phyloP scores from a whole-genome alignment of 345 rosid genomes.

The Capsella bursapastoris region DNA sequence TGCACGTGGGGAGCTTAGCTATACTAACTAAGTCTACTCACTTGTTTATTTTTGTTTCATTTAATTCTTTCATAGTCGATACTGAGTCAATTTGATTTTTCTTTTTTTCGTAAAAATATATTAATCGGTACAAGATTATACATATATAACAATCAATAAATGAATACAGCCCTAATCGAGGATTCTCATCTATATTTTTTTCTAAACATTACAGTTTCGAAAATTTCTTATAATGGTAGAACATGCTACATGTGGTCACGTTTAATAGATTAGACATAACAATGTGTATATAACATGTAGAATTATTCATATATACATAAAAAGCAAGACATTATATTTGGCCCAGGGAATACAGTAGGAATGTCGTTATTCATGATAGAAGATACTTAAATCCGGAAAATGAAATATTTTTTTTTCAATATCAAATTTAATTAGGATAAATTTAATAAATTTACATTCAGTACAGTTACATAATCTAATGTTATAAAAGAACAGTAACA shows the following conservation, averaged over 20 bases:
- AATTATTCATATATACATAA: conserved; percentile 29
- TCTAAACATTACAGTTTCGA: background rate
- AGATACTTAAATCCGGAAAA: background rate
- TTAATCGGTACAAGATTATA: background rate
- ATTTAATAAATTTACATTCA: too few species aligned
- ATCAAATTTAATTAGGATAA: too few species aligned
- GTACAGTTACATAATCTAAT: too few species aligned
- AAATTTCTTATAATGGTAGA: background rate
- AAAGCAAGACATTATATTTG: conserved; percentile 36
- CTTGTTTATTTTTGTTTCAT: conserved; percentile 16
- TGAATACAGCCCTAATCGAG: background rate
- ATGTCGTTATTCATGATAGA: conserved; percentile 8
- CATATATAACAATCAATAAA: conserved; percentile 20
- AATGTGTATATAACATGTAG: conserved; percentile 23
- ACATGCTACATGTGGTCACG: conserved; percentile 34
- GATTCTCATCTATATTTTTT: conserved; percentile 26
- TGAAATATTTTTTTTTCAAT: too few species aligned
- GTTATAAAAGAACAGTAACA: too few species aligned
- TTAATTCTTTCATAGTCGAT: conserved; percentile 13
- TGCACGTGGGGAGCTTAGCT: conserved; percentile 24
- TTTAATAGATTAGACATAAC: conserved; percentile 21
- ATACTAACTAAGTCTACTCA: conserved; percentile 6
- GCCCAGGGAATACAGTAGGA: conserved; percentile 22
- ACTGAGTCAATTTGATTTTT: conserved; percentile 23
- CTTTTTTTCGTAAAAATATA: background rate